Evolutionary conservation across 768 basidiomycete genomes (phyloP).

Genomic region (Cytidiella melzeri): DNA sequence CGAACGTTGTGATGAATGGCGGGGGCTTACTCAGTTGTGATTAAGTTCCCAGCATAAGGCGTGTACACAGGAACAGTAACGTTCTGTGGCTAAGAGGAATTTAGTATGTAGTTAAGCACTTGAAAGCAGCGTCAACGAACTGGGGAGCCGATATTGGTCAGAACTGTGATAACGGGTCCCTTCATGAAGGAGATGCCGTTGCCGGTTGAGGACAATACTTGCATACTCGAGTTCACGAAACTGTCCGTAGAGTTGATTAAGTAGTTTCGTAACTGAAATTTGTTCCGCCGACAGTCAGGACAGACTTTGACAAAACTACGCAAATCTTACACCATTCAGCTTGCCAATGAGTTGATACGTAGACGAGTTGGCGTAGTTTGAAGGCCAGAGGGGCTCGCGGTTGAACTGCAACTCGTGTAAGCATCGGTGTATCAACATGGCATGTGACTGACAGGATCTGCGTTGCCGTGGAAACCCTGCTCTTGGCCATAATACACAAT

Average conservation of each 20-base stretch:
- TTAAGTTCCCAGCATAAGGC: constrained; percentile 40
- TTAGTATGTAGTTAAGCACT: background rate
- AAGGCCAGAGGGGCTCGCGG: constrained; percentile 72
- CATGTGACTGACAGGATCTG: constrained; percentile 50
- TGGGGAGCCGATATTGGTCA: constrained; percentile 72
- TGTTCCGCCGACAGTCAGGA: too few relatives aligned
- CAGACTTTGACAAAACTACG: background rate
- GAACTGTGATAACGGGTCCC: constrained; percentile 51
- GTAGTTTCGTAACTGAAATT: constrained; percentile 60
- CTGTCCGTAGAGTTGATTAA: constrained; percentile 38
- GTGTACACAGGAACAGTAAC: constrained; percentile 53
- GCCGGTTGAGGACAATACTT: constrained; percentile 44
- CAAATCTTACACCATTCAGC: constrained; percentile 46
- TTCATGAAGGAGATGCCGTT: constrained; percentile 61
- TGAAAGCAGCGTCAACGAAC: constrained; percentile 30
- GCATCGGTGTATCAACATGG: constrained; percentile 3
- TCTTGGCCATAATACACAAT: constrained; percentile 82
- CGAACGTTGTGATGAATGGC: background rate
- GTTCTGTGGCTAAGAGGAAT: constrained; percentile 34
- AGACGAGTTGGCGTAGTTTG: constrained; percentile 52
- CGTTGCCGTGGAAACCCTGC: constrained; percentile 56
- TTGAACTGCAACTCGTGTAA: constrained; percentile 41
- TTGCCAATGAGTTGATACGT: constrained; percentile 52
- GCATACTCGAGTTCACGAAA: constrained; percentile 47
- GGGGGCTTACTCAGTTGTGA: constrained; percentile 48